phyloP scores from a whole-genome alignment of 139 green algal species.

The Eudorina sp. region DNA sequence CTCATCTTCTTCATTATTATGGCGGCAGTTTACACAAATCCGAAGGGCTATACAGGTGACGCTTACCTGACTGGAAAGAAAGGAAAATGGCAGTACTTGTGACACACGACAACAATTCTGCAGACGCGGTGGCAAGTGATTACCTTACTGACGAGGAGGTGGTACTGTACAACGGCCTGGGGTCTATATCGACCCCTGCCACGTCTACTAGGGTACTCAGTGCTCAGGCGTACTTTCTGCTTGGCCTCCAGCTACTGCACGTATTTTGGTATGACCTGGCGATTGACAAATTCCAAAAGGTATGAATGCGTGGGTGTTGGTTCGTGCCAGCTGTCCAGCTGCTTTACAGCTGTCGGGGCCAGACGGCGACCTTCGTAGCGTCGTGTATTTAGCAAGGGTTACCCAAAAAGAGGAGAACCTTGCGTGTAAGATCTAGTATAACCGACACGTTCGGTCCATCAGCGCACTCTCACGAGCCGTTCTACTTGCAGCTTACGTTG shows the following conservation, averaged over 20 bases:
- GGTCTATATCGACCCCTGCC: conserved; percentile 13
- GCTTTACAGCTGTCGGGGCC: not conserved
- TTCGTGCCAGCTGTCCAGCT: no score
- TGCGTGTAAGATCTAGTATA: no score
- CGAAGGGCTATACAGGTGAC: conserved; percentile 34
- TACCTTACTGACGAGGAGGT: conserved; percentile 25
- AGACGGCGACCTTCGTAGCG: no score
- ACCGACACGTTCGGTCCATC: no score
- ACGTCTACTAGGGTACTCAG: not conserved
- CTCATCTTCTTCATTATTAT: conserved; percentile 42
- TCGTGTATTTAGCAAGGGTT: no score
- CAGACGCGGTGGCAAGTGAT: not conserved
- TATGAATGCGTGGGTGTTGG: not conserved
- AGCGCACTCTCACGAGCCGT: no score
- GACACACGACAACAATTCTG: no score
- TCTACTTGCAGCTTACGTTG: no score
- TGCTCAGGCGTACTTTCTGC: conserved; percentile 12
- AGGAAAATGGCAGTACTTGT: not conserved
- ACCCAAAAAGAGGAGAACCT: no score
- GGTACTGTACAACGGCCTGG: conserved; percentile 15
- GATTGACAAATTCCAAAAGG: conserved; percentile 1
- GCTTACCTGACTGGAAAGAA: not conserved
- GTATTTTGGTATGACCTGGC: conserved; percentile 52
- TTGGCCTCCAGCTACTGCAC: conserved; percentile 39
- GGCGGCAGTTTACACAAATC: conserved; percentile 9